A percentile compares a stretch with the other conserved stretches of the same genome.
Evolutionary conservation across 129 eudicot species (phyloP).

Genomic region (Chrysanthemum makinoi): DNA sequence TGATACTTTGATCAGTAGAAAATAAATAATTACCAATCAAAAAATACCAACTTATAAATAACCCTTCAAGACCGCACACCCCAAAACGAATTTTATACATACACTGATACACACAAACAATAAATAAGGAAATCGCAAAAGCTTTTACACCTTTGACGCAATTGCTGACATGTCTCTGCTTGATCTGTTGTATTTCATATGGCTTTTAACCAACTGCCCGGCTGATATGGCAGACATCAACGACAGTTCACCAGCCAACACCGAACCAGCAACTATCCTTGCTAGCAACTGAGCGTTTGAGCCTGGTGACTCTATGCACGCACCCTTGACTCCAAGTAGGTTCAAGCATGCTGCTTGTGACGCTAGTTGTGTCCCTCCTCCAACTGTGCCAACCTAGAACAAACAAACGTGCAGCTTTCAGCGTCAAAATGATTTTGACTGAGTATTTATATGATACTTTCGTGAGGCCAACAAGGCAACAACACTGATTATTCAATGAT

Average conservation of each 20-base stretch:
- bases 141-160: constrained; percentile 29
- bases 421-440: background rate
- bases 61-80: constrained; percentile 12
- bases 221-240: constrained; percentile 81
- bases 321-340: constrained; percentile 70
- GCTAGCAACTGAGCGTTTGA: constrained; percentile 60
- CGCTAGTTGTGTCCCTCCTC: constrained; percentile 76
- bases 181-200: constrained; percentile 83
- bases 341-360: constrained; percentile 76
- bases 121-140: background rate
- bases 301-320: constrained; percentile 56
- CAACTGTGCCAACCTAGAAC: constrained; percentile 67
- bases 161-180: constrained; percentile 45
- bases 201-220: constrained; percentile 72
- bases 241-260: constrained; percentile 74
- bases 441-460: no score
- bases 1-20: background rate
- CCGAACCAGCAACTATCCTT: constrained; percentile 66
- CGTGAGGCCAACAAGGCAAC: no score
- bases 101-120: constrained; percentile 24
- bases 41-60: constrained; percentile 18
- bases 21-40: constrained; percentile 6
- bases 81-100: constrained; percentile 19
- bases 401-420: background rate
- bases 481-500: no score